A percentile compares a stretch with the other conserved stretches of the same genome.
These are phyloP conservation scores for Dioscorea alata DNA, from an alignment of 106 monocot genomes.

Conservation along the genomic window DNA sequence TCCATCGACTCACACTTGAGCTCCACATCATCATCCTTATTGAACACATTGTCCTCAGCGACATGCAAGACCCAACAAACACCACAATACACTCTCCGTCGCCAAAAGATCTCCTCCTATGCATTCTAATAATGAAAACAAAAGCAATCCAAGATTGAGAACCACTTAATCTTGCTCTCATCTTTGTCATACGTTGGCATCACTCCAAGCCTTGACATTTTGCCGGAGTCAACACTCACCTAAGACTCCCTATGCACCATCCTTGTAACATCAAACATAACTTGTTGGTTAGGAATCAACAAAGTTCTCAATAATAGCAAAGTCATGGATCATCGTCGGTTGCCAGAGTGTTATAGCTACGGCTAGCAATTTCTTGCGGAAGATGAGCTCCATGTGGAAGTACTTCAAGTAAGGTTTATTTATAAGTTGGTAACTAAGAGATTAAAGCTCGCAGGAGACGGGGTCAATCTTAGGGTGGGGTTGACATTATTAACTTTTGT, in stretches of 20 bases:
- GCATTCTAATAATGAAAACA: slow-evolving; percentile 74
- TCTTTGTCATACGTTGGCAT: slow-evolving; percentile 41
- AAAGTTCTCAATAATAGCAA: slow-evolving; percentile 53
- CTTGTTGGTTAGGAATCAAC: slow-evolving; percentile 49
- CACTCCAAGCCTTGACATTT: slow-evolving; percentile 42
- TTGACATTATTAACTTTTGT: too few species aligned
- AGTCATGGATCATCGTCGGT: slow-evolving; percentile 61
- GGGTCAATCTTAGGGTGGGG: slow-evolving; percentile 64
- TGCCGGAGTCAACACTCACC: slow-evolving; percentile 25
- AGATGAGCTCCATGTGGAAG: slow-evolving; percentile 17
- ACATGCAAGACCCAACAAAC: slow-evolving; percentile 64
- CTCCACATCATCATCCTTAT: slow-evolving; percentile 16
- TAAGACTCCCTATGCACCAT: slow-evolving; percentile 51
- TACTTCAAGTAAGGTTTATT: slow-evolving; percentile 39
- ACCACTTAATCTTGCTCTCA: slow-evolving; percentile 39
- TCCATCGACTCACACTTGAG: slow-evolving; percentile 32
- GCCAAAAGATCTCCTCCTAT: slow-evolving; percentile 39
- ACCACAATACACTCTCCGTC: slow-evolving; percentile 20
- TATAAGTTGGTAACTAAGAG: slow-evolving; percentile 41
- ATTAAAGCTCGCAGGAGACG: slow-evolving; percentile 38
- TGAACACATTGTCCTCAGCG: slow-evolving; percentile 42
- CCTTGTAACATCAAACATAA: slow-evolving; percentile 37
- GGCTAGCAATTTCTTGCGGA: slow-evolving; percentile 30
- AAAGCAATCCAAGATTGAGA: slow-evolving; percentile 58
- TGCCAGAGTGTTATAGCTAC: slow-evolving; percentile 29